Evolutionary conservation across 2,329 filamentous ascomycete genomes (phyloP).

Genomic region (Hymenoscyphus repandus): DNA sequence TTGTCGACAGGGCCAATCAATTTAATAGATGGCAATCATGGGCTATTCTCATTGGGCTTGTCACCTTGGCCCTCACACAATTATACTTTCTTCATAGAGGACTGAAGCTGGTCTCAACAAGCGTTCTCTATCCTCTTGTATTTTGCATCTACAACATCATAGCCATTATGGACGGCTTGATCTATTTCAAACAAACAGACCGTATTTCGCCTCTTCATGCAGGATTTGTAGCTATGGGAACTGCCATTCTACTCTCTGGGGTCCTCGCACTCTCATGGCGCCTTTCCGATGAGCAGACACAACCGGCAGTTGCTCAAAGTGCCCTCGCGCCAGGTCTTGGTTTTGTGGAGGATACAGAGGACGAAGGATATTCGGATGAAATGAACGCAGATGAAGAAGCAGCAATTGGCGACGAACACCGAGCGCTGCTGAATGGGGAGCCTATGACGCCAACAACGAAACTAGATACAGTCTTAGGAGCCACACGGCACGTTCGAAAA

Average conservation of each 20-base stretch:
- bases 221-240: conserved; percentile 79
- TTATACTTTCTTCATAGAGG: conserved; percentile 94
- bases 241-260: conserved; percentile 76
- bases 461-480: conserved; percentile 27
- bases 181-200: conserved; percentile 90
- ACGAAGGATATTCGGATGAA: conserved; percentile 44
- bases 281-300: conserved; percentile 70
- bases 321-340: conserved; percentile 78
- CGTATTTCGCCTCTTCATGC: conserved; percentile 72
- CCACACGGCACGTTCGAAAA: conserved; percentile 26
- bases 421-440: conserved; percentile 26
- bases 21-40: conserved; percentile 95
- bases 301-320: conserved; percentile 56
- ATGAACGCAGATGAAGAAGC: conserved; percentile 38
- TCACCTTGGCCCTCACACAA: conserved; percentile 79
- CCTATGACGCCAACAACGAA: conserved; percentile 30
- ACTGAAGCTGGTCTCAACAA: conserved; percentile 90
- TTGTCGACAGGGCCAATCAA: conserved; percentile 82
- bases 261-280: conserved; percentile 93
- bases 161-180: conserved; percentile 91
- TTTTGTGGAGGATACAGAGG: conserved; percentile 66
- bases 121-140: conserved; percentile 90
- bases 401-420: conserved; percentile 24
- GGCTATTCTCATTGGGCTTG: conserved; percentile 77
- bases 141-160: conserved; percentile 99